Conservation (phyloP, 2,329 filamentous ascomycete genomes). For the Aureobasidium sp. region DNA sequence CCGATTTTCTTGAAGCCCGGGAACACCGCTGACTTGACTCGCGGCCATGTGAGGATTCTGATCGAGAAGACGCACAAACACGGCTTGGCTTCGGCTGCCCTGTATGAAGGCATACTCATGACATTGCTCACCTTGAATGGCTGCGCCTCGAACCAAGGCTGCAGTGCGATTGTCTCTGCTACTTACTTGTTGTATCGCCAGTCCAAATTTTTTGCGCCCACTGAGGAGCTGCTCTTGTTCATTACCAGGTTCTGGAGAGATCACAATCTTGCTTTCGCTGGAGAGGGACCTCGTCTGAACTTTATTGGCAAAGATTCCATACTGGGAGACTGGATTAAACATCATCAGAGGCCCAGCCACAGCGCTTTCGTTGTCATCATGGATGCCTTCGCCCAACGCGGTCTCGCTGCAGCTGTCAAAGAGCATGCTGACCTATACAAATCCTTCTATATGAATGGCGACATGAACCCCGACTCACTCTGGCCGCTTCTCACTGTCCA, state of each 20-base stretch:
- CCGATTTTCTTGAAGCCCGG: background rate
- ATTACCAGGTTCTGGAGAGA: background rate
- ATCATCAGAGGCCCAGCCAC: slow-evolving; percentile 19
- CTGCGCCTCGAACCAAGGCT: background rate
- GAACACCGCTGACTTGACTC: background rate
- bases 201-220: background rate
- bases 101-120: background rate
- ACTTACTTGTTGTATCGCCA: background rate
- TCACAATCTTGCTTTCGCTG: background rate
- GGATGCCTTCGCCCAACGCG: slow-evolving; percentile 25
- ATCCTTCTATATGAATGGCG: background rate
- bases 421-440: slow-evolving; percentile 16
- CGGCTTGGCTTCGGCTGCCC: background rate
- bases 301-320: background rate
- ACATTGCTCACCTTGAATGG: background rate
- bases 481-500: slow-evolving; percentile 60
- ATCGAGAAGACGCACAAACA: background rate
- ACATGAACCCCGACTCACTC: slow-evolving; percentile 11
- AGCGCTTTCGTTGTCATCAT: slow-evolving; percentile 14
- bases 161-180: background rate
- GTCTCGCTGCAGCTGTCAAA: slow-evolving; percentile 26
- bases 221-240: background rate
- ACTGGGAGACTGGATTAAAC: slow-evolving; percentile 14
- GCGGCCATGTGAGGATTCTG: background rate
- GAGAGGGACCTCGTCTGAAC: background rate